Percentiles rank a stretch among this genome's conserved stretches.
Conservation (phyloP, 2,329 filamentous ascomycete species). For the Arthroderma sp. region DNA sequence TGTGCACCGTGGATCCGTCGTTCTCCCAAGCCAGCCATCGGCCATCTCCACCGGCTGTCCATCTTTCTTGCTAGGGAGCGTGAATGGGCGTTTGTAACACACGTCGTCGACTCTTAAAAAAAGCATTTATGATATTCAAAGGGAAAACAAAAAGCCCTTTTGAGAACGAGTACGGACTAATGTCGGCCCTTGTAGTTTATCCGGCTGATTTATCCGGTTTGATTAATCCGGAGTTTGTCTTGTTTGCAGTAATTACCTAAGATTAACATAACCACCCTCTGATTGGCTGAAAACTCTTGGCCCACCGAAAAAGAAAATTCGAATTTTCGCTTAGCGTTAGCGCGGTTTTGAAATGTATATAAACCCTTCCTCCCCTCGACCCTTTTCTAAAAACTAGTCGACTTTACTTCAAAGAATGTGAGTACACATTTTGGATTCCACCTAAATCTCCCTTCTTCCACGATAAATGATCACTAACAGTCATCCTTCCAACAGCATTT, state of each 20-base stretch:
- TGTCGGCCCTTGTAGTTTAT: background rate
- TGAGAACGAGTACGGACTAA: background rate
- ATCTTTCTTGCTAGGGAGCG: background rate
- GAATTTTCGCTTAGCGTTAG: conserved; percentile 7
- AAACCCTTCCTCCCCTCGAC: background rate
- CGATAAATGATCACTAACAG: conserved; percentile 8
- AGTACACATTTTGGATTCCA: conserved; percentile 9
- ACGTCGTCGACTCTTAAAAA: background rate
- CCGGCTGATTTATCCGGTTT: too few species aligned
- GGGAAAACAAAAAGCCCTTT: background rate
- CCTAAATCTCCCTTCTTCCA: background rate
- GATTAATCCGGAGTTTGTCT: background rate
- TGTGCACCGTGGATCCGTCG: background rate
- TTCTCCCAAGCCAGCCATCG: background rate
- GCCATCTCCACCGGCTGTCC: background rate
- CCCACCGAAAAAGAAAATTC: background rate
- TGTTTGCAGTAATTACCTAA: background rate
- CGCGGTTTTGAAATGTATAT: conserved; percentile 3
- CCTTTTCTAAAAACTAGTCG: conserved; percentile 10
- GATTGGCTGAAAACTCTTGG: background rate
- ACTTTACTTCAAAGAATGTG: conserved; percentile 17
- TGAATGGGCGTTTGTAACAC: background rate
- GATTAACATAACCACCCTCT: background rate
- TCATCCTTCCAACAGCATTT: conserved; percentile 50
- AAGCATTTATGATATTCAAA: background rate